Evolutionary conservation across 768 basidiomycete species (phyloP), one percentile per base, ranked within the genome.

Genomic region (Lactarius sanguifluus): DNA sequence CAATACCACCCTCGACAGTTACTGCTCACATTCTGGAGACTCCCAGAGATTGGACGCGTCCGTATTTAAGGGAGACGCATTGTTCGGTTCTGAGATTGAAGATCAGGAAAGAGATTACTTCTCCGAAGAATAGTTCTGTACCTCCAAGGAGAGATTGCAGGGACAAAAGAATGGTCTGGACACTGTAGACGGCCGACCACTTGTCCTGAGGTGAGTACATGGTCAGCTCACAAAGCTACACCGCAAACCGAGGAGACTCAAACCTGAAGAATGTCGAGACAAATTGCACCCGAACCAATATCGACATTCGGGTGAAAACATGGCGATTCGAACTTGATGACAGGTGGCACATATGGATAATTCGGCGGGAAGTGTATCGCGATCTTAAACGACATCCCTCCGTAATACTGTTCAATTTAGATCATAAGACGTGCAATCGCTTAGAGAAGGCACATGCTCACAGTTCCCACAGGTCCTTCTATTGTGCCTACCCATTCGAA

Each of bases 281-380:
- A 94, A 69, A 94, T 93, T 25, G 88, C 83, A 43, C 91, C 91
- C 47, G 85, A 82, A 16, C 77, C 80, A 57, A 94, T 83, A 75
- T 94, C 92, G 41, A 96, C 91, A 72, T 96, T 96, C 9, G 94
- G 94, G 73, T 96, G 94, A 79, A 85, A 96, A 79, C 93, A 94
- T 7, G 92, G 91, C 5, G 92, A 87, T 60, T 92, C 91, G 71
- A 94, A 96, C 74, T 89, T 90, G 77, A 96, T 92, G 10, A 83
- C 80, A 0, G 94, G 94, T 4, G 94, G 82, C 12, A 87, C 86
- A 76, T 92, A 95, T 23, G 94, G 94, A 73, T 96, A 96, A 75
- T 92, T 92, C 66, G 88, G 78, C 8, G 92, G 93, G 79, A 95
- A 96, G 15, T 85, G 81, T 62, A 96, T 91, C 10, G 86, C 86